Evolutionary conservation across 2,329 filamentous ascomycete genomes (phyloP).

Genomic region (Diatrype stigma): DNA sequence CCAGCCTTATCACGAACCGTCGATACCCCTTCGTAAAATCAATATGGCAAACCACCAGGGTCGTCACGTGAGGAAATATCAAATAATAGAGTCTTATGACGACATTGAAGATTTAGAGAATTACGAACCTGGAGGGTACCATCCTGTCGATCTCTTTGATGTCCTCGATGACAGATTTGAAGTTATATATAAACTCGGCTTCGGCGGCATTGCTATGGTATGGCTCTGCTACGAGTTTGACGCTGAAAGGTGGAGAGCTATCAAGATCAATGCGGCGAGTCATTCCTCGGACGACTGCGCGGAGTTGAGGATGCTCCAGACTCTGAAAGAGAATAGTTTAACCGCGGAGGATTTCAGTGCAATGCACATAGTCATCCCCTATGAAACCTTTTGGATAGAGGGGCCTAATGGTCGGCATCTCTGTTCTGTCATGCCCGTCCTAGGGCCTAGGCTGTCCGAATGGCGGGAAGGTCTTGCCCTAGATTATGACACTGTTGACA

Average conservation of each 20-base stretch:
- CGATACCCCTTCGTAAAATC: not conserved
- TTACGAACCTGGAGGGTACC: not conserved
- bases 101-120: not conserved
- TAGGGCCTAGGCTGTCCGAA: not conserved
- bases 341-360: not conserved
- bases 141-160: not conserved
- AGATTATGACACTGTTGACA: not conserved
- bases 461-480: not conserved
- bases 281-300: not conserved
- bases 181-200: not conserved
- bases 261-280: not conserved
- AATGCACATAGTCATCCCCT: not conserved
- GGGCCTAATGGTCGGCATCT: slow-evolving; percentile 1
- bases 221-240: slow-evolving; percentile 1
- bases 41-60: not conserved
- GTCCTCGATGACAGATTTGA: not conserved
- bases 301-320: not conserved
- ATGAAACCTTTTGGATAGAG: not conserved
- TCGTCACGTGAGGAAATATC: not conserved
- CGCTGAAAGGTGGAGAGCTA: slow-evolving; percentile 1
- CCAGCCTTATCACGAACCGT: too few relatives aligned
- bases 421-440: not conserved
- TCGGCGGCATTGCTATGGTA: not conserved
- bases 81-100: not conserved
- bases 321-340: not conserved